Percentiles rank a stretch among this genome's conserved stretches.
Evolutionary conservation across 306 rosid species (phyloP).

Genomic region (Herpetospermum pedunculosum): DNA sequence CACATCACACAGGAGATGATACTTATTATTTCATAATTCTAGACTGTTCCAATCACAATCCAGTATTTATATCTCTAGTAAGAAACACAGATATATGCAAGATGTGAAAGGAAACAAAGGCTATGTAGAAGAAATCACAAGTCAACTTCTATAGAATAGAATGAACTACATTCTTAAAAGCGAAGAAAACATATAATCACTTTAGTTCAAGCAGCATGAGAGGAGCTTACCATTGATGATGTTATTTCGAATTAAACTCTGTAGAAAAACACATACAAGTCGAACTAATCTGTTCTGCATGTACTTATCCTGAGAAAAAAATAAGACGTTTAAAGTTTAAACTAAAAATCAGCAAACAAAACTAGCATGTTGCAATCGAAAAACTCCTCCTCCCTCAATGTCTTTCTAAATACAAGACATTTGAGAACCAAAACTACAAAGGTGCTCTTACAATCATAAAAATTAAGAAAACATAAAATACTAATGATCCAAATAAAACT

Average conservation of each 20-base stretch:
- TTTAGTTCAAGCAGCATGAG: background rate
- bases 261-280: conserved; percentile 93
- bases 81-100: background rate
- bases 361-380: background rate
- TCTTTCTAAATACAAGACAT: background rate
- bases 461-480: background rate
- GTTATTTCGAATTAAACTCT: conserved; percentile 90
- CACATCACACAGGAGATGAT: background rate
- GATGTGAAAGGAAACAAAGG: background rate
- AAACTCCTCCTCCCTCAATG: background rate
- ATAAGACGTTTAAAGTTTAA: background rate
- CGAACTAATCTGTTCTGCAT: conserved; percentile 99
- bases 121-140: background rate
- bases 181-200: background rate
- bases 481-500: background rate
- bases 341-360: background rate
- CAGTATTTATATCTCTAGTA: background rate
- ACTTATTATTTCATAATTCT: background rate
- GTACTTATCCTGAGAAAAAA: conserved; percentile 73
- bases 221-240: conserved; percentile 77
- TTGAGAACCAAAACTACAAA: background rate
- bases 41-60: background rate
- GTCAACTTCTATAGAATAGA: background rate
- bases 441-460: background rate
- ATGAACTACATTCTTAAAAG: background rate